Conservation (phyloP, 139 green algal species). For the Haematococcus sp. region DNA sequence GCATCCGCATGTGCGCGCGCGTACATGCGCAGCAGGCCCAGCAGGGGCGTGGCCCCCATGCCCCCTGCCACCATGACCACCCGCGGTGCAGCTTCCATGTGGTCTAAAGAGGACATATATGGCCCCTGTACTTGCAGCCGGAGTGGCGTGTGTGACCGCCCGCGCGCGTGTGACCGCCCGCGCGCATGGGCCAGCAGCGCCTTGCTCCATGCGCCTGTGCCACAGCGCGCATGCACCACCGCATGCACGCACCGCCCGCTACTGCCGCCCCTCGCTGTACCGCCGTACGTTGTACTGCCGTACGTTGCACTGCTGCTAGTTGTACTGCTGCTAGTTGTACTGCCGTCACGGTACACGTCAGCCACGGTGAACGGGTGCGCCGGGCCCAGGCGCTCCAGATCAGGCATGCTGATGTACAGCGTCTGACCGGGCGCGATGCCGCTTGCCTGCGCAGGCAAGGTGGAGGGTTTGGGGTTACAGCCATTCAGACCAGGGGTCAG, state of each 20-base stretch:
- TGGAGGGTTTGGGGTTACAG: neutral
- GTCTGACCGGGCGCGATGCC: conserved; percentile 4
- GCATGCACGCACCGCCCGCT: neutral
- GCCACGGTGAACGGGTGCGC: conserved; percentile 8
- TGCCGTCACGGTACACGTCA: neutral
- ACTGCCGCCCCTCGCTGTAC: too few species aligned
- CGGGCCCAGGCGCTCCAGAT: neutral
- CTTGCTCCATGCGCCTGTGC: neutral
- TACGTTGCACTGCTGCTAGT: neutral
- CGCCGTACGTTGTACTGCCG: neutral
- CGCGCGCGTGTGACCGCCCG: neutral
- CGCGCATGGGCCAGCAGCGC: neutral
- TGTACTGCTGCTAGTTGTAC: neutral
- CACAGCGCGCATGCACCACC: neutral
- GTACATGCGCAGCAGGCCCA: too few species aligned
- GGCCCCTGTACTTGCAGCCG: neutral
- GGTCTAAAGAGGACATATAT: neutral
- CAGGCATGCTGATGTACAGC: neutral
- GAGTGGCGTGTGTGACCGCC: neutral
- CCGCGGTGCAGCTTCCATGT: neutral
- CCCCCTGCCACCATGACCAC: conserved; percentile 1
- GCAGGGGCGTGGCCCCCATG: neutral
- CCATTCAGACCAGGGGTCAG: too few species aligned
- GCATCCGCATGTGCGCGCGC: too few species aligned
- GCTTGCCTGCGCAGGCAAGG: neutral